Evolutionary conservation across 306 rosid genomes (phyloP), one percentile per base, ranked within the genome.

Genomic region (Canavalia ensiformis): DNA sequence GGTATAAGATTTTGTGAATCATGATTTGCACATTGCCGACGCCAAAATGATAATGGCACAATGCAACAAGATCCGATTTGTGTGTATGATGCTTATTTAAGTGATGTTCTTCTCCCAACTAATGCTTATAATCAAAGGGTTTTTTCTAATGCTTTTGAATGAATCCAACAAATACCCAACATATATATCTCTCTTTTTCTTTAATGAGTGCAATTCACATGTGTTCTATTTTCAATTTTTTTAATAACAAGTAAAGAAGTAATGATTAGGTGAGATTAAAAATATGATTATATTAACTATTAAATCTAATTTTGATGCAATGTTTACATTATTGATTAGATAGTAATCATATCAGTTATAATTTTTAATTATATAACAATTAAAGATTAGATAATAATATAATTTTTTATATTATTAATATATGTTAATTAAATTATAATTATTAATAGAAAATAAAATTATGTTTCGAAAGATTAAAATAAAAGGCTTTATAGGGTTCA

Each of bases 1-100:
- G 65, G 58, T 64, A 64, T 58, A 71, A 68, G 82, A 64, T 76
- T 52, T 47, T 10, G 65, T 29, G 50, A 75, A 77, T 34, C 77
- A 52, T 81, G 71, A 72, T 64, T 81, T 31, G 9, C 62, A 77
- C n/a, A 56, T 64, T 71, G 55, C 29, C 62, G 37, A 30, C 42
- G 28, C 39, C 47, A 54, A 56, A 59, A 84, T 65, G 25, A 18
- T 18, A 66, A 72, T 78, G 5, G 49, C 2, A 39, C 31, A 37
- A 30, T 70, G 65, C 49, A 42, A 8, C 29, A 62, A 45, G 62
- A 52, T 18, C 28, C 6, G 13, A 66, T 66, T 66, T 55, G 52
- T 12, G 73, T 2, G 12, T 74, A 42, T 30, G 8, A n/a, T 81
- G 11, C 6, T 57, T 75, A 68, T 67, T 75, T 58, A 29, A n/a